Evolutionary conservation across 2,329 filamentous ascomycete species (phyloP), one percentile per base, ranked within the genome.

Genomic region (Arthrinium phaeospermum): DNA sequence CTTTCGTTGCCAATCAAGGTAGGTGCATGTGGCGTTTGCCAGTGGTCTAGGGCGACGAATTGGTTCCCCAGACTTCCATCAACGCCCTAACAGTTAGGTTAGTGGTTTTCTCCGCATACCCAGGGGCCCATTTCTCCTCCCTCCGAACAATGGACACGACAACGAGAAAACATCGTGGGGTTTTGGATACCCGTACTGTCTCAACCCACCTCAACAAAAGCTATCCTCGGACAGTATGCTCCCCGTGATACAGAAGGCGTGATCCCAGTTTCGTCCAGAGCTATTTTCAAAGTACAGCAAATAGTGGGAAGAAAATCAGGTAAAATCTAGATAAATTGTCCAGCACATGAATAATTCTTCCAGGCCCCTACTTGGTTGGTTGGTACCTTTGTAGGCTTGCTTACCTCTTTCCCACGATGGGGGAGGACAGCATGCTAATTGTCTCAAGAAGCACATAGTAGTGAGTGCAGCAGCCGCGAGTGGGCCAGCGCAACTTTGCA

Each of bases 311-410:
- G 3, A n/a, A 41, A 41, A 41, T 64, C 57, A 64, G 34, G 41
- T 64, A 64, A 64, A 64, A 41, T 64, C 57, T 13, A 64, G 57
- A 64, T 64, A 64, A 64, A 64, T n/a, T n/a, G 7, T n/a, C 12
- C 57, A 24, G 34, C 1, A 2, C 8, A 41, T 41, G 10, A 7
- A 12, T 34, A 37, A 37, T 37, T 19, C 12, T 61, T 16, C 49
- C 2, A n/a, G 5, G 37, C n/a, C 49, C 13, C n/a, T 51, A 24
- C n/a, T 4, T 49, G 47, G 6, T 4, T 49, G 10, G 47, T n/a
- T 7, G 10, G 8, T 49, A 37, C 19, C 47, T 22, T 49, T 49
- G 49, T 19, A 57, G 24, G n/a, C 51, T 57, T 30, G n/a, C 51
- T 57, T 30, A 57, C 12, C n/a, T 64, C n/a, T 64, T n/a, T 12